phyloP scores from a whole-genome alignment of 768 basidiomycete genomes.

The Podaxis carcinomalis region DNA sequence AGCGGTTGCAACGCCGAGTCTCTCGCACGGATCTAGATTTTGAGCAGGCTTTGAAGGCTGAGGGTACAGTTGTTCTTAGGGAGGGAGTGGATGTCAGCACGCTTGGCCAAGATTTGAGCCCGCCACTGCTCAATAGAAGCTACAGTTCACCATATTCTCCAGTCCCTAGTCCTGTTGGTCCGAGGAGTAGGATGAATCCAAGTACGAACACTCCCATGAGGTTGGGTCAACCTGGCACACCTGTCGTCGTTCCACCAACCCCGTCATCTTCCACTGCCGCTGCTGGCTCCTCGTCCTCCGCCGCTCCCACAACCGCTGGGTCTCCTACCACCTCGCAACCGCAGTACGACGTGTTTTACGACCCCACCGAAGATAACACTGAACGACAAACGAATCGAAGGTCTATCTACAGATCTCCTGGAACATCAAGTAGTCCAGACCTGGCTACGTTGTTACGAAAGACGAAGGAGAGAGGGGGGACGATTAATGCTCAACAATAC shows the following conservation, averaged over 20 bases:
- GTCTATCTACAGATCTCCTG: constrained; percentile 83
- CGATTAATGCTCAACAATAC: constrained; percentile 27
- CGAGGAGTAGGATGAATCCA: constrained; percentile 1
- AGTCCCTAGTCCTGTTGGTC: constrained; percentile 22
- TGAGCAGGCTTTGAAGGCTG: constrained; percentile 65
- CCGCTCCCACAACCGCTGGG: constrained; percentile 25
- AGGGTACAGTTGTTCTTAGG: constrained; percentile 63
- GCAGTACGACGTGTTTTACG: constrained; percentile 5
- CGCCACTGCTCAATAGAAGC: constrained; percentile 33
- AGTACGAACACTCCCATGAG: constrained; percentile 7
- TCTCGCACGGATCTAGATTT: constrained; percentile 81
- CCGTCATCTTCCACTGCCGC: constrained; percentile 39
- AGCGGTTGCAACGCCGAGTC: constrained; percentile 42
- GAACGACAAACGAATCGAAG: constrained; percentile 64
- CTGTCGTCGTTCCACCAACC: constrained; percentile 63
- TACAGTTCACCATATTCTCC: constrained; percentile 32
- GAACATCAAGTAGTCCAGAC: constrained; percentile 90
- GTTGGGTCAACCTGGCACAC: constrained; percentile 45
- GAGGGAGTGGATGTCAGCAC: constrained; percentile 69
- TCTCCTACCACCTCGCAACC: constrained; percentile 6
- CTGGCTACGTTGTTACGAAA: constrained; percentile 83
- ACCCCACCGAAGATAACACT: not conserved
- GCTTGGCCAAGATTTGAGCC: constrained; percentile 51
- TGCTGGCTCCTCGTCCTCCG: constrained; percentile 41
- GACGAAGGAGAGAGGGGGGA: constrained; percentile 65